These are phyloP conservation scores for Trichosporon asahii DNA, from an alignment of 1,284 basidiomycete species.

Conservation along the genomic window DNA sequence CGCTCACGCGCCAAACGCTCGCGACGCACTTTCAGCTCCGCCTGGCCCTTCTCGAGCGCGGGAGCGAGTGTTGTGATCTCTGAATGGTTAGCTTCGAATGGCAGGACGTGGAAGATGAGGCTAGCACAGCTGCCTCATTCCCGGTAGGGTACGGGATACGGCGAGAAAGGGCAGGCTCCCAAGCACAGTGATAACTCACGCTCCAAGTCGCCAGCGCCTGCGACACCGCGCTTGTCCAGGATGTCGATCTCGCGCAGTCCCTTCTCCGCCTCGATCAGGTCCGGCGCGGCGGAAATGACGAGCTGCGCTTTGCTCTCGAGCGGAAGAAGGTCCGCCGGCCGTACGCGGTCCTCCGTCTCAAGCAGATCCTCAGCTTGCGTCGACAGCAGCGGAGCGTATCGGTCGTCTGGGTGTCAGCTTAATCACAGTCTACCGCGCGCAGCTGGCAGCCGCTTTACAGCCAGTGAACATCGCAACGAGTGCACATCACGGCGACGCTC, in stretches of 20 bases:
- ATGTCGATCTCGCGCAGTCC: conserved; percentile 44
- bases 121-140: too few species aligned
- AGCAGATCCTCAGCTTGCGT: conserved; percentile 4
- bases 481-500: too few species aligned
- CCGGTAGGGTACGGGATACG: too few species aligned
- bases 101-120: too few species aligned
- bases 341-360: conserved; percentile 1
- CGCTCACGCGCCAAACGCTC: conserved; percentile 26
- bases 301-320: conserved; percentile 35
- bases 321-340: conserved; percentile 31
- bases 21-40: conserved; percentile 15
- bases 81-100: conserved; percentile 16
- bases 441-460: too few species aligned
- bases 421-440: not conserved
- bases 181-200: conserved; percentile 26
- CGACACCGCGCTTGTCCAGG: conserved; percentile 31
- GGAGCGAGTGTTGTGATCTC: conserved; percentile 33
- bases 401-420: conserved; percentile 27
- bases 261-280: conserved; percentile 39
- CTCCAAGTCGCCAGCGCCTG: conserved; percentile 40
- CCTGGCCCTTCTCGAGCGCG: conserved; percentile 22
- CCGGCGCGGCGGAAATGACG: conserved; percentile 38
- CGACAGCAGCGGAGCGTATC: conserved; percentile 37
- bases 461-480: too few species aligned
- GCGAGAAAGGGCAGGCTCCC: too few species aligned